Base-by-base conservation (phyloP, 2,329 filamentous ascomycete species). In the Sporothrix curviconia region DNA sequence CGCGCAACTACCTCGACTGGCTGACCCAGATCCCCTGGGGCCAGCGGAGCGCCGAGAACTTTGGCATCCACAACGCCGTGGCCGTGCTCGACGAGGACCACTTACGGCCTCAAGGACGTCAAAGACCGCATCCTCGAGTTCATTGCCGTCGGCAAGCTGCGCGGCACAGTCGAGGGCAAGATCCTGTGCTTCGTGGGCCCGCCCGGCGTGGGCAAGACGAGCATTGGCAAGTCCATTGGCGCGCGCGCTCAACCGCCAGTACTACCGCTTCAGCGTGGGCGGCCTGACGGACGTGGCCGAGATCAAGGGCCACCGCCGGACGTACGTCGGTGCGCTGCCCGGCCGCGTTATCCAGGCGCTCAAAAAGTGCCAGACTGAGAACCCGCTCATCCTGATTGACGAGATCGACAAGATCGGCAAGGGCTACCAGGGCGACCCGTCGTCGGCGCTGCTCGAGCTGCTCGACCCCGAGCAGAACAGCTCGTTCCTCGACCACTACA, bases 331-430 rank as follows among this genome's bases (percentile, higher is more conserved):
- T 61, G 94, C 94, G 25, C 77, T 99, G 36, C 94, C 94, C 4
- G 95, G 94, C 52, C 89, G 95, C 59, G 96, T 99, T 69, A 97
- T 99, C 61, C 95, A 99, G 72, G 94, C 94, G 1, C 76, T 99
- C 67, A 99, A 99, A 80, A 99, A 99, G 73, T 97, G 92, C 70
- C 92, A 97, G 75, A 99, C 94, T 0, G 95, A 99, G 73, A 99
- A 99, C 70, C 94, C 94, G 28, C 79, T 99, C 30, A 91, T 99
- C 52, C 75, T 99, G 62, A 97, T 99, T 63, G 94, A 99, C 69
- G 94, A 99, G 70, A 86, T 99, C 59, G 94, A 99, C 78, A 99
- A 99, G 77, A 95, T 99, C 69, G 94, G 94, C 32, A 86, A 91
- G 58, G 94, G 94, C 5, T 94, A 96, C 69, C 94, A 97, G 73